Conservation (phyloP, 176 grass and related monocot genomes). For the Tillandsia fasciculata region DNA sequence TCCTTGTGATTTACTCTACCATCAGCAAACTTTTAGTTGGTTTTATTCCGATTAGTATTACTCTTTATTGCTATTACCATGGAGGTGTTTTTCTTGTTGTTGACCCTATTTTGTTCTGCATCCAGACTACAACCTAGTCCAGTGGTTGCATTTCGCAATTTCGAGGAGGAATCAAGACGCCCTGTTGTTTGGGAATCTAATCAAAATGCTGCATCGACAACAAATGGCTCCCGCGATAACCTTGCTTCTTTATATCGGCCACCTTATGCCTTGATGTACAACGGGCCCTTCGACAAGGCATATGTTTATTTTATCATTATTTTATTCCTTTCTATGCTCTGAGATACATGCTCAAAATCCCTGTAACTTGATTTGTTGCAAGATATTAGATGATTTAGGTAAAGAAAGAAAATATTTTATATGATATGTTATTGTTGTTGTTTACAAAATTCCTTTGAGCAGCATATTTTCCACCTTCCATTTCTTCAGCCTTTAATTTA, state of each 20-base stretch:
- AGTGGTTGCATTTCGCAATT: slow-evolving; percentile 68
- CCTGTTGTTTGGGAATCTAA: slow-evolving; percentile 81
- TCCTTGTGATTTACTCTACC: background rate
- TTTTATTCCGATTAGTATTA: background rate
- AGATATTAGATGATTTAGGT: background rate
- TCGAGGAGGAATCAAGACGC: slow-evolving; percentile 78
- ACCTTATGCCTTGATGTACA: slow-evolving; percentile 84
- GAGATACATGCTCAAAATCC: background rate
- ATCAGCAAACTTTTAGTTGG: background rate
- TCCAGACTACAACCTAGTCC: slow-evolving; percentile 45
- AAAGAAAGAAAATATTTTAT: background rate
- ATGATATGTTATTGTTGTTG: background rate
- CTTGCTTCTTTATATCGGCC: slow-evolving; percentile 90
- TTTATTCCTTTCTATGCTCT: background rate
- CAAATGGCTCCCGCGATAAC: slow-evolving; percentile 41
- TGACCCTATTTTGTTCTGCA: background rate
- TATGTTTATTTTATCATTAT: slow-evolving; percentile 1
- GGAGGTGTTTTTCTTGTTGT: background rate
- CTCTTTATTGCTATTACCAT: background rate
- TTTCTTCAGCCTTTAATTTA: background rate
- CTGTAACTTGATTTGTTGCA: background rate
- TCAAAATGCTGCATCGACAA: slow-evolving; percentile 35
- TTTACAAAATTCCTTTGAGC: background rate
- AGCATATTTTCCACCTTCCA: background rate
- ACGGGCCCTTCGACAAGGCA: slow-evolving; percentile 91